phyloP scores from a whole-genome alignment of 768 basidiomycete genomes.

The Tulasnella sp. region DNA sequence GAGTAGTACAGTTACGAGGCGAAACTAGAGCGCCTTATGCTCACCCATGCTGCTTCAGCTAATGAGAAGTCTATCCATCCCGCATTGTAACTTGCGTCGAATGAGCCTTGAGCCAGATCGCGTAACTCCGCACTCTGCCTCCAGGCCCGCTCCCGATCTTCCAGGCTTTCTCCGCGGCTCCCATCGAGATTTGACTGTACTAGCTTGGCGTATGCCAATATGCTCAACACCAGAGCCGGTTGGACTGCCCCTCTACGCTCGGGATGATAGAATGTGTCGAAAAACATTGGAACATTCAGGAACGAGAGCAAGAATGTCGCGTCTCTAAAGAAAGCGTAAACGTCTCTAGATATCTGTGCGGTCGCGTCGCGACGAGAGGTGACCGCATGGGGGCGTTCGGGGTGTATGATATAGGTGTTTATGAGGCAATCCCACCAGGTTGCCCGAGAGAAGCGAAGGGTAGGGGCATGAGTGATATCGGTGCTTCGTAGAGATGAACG shows the following conservation, averaged over 20 bases:
- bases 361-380: neutral
- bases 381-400: neutral
- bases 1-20: neutral
- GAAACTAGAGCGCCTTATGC: neutral
- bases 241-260: constrained; percentile 10
- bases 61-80: constrained; percentile 12
- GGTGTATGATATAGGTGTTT: neutral
- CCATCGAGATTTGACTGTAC: constrained; percentile 8
- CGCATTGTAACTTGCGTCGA: constrained; percentile 14
- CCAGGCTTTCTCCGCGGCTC: neutral
- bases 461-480: constrained; percentile 1
- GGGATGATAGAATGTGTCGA: constrained; percentile 13
- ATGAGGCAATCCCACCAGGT: constrained; percentile 17
- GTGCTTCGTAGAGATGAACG: too few relatives aligned
- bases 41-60: constrained; percentile 17
- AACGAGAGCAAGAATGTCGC: constrained; percentile 14
- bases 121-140: constrained; percentile 3
- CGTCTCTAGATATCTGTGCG: neutral
- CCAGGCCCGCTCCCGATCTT: neutral
- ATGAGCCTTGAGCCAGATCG: constrained; percentile 13
- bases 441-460: constrained; percentile 11
- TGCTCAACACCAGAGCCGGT: constrained; percentile 10
- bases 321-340: constrained; percentile 5
- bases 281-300: constrained; percentile 17
- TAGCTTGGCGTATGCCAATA: constrained; percentile 13